Conservation (phyloP, 768 basidiomycete species). For the Daedaleopsis nitida region DNA sequence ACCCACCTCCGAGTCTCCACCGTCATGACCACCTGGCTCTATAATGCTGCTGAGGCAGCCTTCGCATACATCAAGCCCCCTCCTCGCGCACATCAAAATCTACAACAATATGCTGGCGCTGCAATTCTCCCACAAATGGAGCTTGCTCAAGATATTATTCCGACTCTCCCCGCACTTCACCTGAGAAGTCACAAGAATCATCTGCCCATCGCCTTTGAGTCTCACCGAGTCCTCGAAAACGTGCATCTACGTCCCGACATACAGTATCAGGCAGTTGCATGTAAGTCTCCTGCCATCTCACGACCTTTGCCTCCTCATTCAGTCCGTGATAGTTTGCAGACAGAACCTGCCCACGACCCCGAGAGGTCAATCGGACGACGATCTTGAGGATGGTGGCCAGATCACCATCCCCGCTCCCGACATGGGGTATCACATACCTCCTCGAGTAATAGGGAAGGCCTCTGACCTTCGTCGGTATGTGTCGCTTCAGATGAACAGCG, state of each 20-base stretch:
- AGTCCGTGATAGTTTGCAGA: constrained; percentile 40
- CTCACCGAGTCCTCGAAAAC: constrained; percentile 53
- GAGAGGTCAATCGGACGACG: constrained; percentile 40
- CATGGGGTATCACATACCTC: not conserved
- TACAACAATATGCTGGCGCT: constrained; percentile 4
- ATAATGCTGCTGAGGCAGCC: not conserved
- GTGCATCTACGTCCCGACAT: constrained; percentile 43
- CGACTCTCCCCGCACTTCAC: constrained; percentile 24
- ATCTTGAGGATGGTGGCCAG: constrained; percentile 24
- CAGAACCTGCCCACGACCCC: constrained; percentile 35
- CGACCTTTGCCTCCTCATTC: not conserved
- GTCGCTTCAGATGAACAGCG: not conserved
- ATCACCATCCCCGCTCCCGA: constrained; percentile 3
- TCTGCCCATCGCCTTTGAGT: constrained; percentile 43
- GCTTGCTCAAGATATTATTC: constrained; percentile 7
- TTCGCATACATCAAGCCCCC: not conserved
- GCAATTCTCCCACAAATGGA: constrained; percentile 23
- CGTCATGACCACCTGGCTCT: not conserved
- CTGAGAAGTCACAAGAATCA: constrained; percentile 48
- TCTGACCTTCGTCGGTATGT: constrained; percentile 41
- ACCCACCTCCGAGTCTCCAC: not conserved
- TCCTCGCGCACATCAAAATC: constrained; percentile 3
- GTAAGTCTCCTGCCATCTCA: constrained; percentile 33
- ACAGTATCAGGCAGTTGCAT: constrained; percentile 36
- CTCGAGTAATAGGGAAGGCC: not conserved